Base-by-base conservation (phyloP, 148 eudicot genomes). In the Hydrangea macrophylla region DNA sequence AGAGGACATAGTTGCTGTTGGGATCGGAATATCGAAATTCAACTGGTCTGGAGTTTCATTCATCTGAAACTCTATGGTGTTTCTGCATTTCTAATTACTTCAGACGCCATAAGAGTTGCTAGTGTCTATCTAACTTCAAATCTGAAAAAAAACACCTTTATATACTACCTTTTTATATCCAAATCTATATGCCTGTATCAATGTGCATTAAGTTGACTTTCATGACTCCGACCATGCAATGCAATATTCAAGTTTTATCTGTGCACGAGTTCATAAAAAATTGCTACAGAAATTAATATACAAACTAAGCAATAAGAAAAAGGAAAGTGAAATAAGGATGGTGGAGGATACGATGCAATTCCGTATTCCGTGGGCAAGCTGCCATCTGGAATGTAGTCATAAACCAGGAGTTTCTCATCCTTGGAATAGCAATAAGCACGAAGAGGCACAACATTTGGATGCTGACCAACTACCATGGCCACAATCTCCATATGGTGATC, bases 341-440 rank as follows among this genome's bases (percentile, higher is more conserved):
- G 23, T 39, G 24, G 51, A 8, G 40, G 58, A 39, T 88, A 94
- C 98, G 97, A 56, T 94, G 98, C 72, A 94, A 76, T 58, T 76
- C 82, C 5, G 83, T 61, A 76, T 58, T 76, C 82, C 5, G 83
- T 61, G 51, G 83, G 83, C 56, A 93, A 80, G 87, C 95, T 93
- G 61, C 90, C 92, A 58, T 64, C 76, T 0, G 82, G 27, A 58
- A 84, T 76, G 64, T 82, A 77, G 58, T 94, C 96, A 35, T 79
- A 94, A 50, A 94, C 96, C 9, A 94, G 81, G 73, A 93, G 95
- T 61, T 90, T 93, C 74, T 93, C 98, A 75, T 93, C 97, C 79
- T 90, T 93, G 58, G 97, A 90, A 70, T 90, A 81, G 79, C 84
- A 93, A 82, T 88, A 93, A 78, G 98, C 98, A 37, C 90, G 82